Evolutionary conservation across 495 filamentous ascomycete species (phyloP).

Genomic region (Penicillium bialowiezense): DNA sequence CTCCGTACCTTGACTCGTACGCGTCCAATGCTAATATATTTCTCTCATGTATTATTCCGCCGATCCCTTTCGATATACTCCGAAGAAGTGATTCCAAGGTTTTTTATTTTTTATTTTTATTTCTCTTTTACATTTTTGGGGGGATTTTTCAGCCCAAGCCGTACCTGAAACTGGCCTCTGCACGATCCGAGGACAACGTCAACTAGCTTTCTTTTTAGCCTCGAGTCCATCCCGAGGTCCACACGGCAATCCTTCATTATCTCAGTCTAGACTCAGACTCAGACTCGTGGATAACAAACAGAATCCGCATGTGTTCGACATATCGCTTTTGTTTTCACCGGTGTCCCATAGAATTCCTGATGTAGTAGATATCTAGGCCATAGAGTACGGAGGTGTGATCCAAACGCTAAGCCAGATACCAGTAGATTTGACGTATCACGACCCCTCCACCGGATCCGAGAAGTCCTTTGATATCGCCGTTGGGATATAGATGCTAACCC

Average conservation of each 20-base stretch:
- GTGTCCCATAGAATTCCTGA: too few species aligned
- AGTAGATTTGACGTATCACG: constrained; percentile 27
- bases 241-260: constrained; percentile 5
- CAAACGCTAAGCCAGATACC: too few species aligned
- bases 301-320: background rate
- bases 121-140: too few species aligned
- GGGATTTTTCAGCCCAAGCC: constrained; percentile 19
- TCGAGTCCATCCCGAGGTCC: constrained; percentile 9
- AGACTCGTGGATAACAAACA: too few species aligned
- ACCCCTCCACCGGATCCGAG: constrained; percentile 20
- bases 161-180: constrained; percentile 29
- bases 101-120: too few species aligned
- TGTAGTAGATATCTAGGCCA: too few species aligned
- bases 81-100: too few species aligned
- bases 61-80: constrained; percentile 26
- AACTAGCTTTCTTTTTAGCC: constrained; percentile 8
- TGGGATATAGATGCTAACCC: constrained; percentile 18
- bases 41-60: constrained; percentile 3
- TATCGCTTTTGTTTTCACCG: too few species aligned
- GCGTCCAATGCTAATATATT: background rate
- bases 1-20: background rate
- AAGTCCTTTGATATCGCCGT: constrained; percentile 5
- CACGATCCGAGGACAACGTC: constrained; percentile 18
- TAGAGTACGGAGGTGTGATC: too few species aligned
- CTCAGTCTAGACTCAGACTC: constrained; percentile 12